Percentiles rank a stretch among this genome's conserved stretches.
Evolutionary conservation across 495 filamentous ascomycete genomes (phyloP).

Genomic region (Tricharina praecox): DNA sequence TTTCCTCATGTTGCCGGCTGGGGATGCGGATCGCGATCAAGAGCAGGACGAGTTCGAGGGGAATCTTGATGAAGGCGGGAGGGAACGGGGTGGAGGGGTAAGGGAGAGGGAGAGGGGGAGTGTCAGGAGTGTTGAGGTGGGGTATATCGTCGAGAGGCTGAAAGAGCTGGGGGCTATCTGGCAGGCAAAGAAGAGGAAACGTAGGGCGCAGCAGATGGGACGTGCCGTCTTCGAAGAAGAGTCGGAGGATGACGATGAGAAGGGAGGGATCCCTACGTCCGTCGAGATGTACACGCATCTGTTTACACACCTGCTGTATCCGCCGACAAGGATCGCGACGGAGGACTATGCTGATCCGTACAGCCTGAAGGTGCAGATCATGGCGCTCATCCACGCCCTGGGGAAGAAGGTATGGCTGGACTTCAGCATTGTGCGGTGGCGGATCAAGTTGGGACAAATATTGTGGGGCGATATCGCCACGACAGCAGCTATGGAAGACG

Average conservation of each 20-base stretch:
- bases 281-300: constrained; percentile 43
- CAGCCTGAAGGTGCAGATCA: constrained; percentile 42
- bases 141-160: constrained; percentile 24
- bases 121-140: constrained; percentile 24
- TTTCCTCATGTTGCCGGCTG: constrained; percentile 22
- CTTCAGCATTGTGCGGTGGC: constrained; percentile 65
- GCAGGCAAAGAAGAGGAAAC: constrained; percentile 7
- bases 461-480: constrained; percentile 42
- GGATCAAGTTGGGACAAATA: constrained; percentile 61
- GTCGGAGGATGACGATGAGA: constrained; percentile 8
- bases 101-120: constrained; percentile 9
- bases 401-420: constrained; percentile 52
- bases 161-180: constrained; percentile 25
- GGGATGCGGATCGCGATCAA: constrained; percentile 17
- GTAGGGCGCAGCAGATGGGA: constrained; percentile 1
- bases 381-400: constrained; percentile 39
- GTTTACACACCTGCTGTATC: constrained; percentile 41
- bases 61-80: constrained; percentile 13
- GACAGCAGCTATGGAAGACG: constrained; percentile 30
- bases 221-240: neutral
- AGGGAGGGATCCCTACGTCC: constrained; percentile 27
- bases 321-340: constrained; percentile 40
- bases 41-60: constrained; percentile 15
- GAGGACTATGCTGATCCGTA: constrained; percentile 36
- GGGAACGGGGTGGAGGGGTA: constrained; percentile 13